A percentile compares a stretch with the other conserved stretches of the same genome.
Evolutionary conservation across 179 eudicot genomes (phyloP).

Genomic region (Beta lomatogona): DNA sequence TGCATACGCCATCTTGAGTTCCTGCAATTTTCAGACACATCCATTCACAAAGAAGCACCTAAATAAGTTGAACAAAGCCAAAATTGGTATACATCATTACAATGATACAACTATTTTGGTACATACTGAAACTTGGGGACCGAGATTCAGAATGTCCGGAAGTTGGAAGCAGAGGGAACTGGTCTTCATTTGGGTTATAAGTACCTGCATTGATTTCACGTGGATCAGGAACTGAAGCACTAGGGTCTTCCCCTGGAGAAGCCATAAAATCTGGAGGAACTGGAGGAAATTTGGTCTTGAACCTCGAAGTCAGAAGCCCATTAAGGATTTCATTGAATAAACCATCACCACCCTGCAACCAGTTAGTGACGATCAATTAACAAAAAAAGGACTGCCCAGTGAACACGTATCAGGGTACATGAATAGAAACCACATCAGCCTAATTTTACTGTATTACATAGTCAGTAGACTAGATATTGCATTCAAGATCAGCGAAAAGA

Average conservation of each 20-base stretch:
- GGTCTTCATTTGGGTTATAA: slow-evolving; percentile 46
- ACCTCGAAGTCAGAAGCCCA: slow-evolving; percentile 82
- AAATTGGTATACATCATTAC: slow-evolving; percentile 22
- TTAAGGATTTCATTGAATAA: slow-evolving; percentile 92
- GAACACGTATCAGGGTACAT: background rate
- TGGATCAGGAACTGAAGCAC: slow-evolving; percentile 36
- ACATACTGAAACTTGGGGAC: slow-evolving; percentile 54
- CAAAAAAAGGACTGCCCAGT: background rate
- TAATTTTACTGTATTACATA: background rate
- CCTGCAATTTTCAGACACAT: slow-evolving; percentile 47
- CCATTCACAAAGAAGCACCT: slow-evolving; percentile 31
- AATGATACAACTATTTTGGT: slow-evolving; percentile 12
- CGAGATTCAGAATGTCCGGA: slow-evolving; percentile 43
- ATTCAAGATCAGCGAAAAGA: background rate
- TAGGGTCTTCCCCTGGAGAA: slow-evolving; percentile 37
- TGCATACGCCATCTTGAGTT: slow-evolving; percentile 30
- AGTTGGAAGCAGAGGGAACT: slow-evolving; percentile 56
- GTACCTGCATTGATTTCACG: slow-evolving; percentile 44
- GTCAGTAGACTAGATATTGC: background rate
- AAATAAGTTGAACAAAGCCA: slow-evolving; percentile 14
- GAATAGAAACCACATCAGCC: slow-evolving; percentile 7
- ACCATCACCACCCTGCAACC: slow-evolving; percentile 96
- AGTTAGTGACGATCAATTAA: slow-evolving; percentile 1
- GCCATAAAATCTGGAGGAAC: slow-evolving; percentile 60
- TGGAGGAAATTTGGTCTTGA: slow-evolving; percentile 74